These are phyloP conservation scores for Puccinellia tenuiflora DNA, from an alignment of 176 grass and related monocot species.

Conservation along the genomic window DNA sequence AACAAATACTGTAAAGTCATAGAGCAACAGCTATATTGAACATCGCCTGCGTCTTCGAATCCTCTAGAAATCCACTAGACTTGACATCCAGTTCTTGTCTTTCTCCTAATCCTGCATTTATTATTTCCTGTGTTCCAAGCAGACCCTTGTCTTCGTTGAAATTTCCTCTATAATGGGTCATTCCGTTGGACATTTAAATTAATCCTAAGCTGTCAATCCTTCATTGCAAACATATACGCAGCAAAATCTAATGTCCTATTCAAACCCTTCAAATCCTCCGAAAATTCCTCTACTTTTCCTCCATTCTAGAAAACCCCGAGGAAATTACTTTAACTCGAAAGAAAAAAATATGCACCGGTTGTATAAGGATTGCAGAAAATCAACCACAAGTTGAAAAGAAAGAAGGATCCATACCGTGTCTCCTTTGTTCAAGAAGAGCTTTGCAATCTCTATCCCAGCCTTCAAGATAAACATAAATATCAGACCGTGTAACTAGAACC, in stretches of 20 bases:
- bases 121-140: not conserved
- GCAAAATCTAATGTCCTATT: not conserved
- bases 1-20: not conserved
- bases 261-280: not conserved
- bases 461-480: conserved; percentile 40
- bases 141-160: not conserved
- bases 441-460: conserved; percentile 91
- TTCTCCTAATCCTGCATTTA: not conserved
- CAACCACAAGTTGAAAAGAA: conserved; percentile 1
- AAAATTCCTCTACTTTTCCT: not conserved
- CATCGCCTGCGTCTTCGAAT: not conserved
- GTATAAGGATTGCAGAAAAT: conserved; percentile 3
- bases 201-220: not conserved
- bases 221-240: not conserved
- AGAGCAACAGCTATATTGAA: not conserved
- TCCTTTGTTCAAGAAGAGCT: conserved; percentile 94
- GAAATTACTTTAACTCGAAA: not conserved
- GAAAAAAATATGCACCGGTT: not conserved
- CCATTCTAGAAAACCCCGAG: not conserved
- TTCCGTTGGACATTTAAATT: not conserved
- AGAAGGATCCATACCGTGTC: conserved; percentile 55
- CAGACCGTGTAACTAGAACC: conserved; percentile 12
- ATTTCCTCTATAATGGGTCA: not conserved
- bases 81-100: not conserved
- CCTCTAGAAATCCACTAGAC: not conserved